Evolutionary conservation across 495 filamentous ascomycete species (phyloP).

Genomic region (Barbatosphaeria neglecta): DNA sequence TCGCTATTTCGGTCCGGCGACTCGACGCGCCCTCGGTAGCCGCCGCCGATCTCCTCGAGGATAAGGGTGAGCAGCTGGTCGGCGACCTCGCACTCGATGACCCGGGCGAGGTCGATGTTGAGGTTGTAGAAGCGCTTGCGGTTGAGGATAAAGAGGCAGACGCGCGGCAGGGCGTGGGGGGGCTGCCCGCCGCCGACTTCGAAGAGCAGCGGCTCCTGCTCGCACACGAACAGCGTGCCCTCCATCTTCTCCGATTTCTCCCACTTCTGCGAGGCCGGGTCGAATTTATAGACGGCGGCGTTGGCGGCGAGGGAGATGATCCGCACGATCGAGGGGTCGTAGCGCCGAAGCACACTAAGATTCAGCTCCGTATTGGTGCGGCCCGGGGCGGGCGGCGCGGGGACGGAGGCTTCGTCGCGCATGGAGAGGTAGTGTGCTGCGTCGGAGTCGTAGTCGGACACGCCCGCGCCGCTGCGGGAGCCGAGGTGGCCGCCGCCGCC

Average conservation of each 20-base stretch:
- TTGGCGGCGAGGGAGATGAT: conserved; percentile 70
- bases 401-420: conserved; percentile 8
- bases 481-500: conserved; percentile 4
- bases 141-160: conserved; percentile 34
- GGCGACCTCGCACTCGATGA: conserved; percentile 29
- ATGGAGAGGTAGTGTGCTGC: conserved; percentile 29
- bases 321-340: conserved; percentile 52
- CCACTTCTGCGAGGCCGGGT: conserved; percentile 49
- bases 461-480: conserved; percentile 11
- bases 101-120: conserved; percentile 23
- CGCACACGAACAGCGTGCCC: conserved; percentile 73
- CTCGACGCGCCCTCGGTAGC: too few species aligned
- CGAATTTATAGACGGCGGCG: conserved; percentile 69
- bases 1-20: too few species aligned
- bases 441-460: conserved; percentile 57
- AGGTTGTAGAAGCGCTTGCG: conserved; percentile 33
- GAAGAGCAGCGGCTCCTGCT: conserved; percentile 32
- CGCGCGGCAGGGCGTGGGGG: conserved; percentile 13
- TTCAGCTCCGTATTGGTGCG: conserved; percentile 74
- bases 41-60: conserved; percentile 15
- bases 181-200: background rate
- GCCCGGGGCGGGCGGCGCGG: conserved; percentile 24
- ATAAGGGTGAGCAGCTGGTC: conserved; percentile 30
- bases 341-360: conserved; percentile 62
- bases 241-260: conserved; percentile 67